Base-by-base conservation (phyloP, 2,329 filamentous ascomycete species). In the Erysiphe pulchra region DNA sequence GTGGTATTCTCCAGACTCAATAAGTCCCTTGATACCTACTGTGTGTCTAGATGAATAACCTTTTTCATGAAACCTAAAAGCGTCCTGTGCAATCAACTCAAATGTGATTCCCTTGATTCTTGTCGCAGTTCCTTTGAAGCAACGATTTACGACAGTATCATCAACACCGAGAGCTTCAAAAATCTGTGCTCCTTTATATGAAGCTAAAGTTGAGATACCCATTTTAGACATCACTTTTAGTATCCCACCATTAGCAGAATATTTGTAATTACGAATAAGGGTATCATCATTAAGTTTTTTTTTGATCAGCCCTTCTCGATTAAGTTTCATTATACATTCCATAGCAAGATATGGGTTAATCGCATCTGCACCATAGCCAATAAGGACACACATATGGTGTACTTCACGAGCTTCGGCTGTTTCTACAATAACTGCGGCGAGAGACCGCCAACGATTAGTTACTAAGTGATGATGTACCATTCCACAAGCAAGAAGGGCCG, bases 201-300 rank as follows among this genome's bases (percentile, higher is more conserved):
- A 87, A 57, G 87, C 84, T 41, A 95, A 69, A 31, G 87, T 95
- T 7, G 87, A 94, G 52, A 95, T 95, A 66, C 87, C 87, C 87
- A 95, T 95, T 70, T 95, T 95, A 62, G 80, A 90, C 87, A 95
- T 95, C 60, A 95, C 87, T 64, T 95, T 95, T 51, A 95, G 69
- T 51, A 95, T 93, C 65, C 87, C 87, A 57, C 87, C 87, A 54
- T 94, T 86, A 56, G 82, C 87, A 50, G 87, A 94, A 62, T 92
- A 82, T 66, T 92, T 92, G 71, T 94, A 95, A 67, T 95, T 95
- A 56, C 79, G 76, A 53, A 94, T 86, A 47, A 94, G 75, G 55
- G 77, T 71, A 49, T 92, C 78, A 48, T 90, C 74, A 17, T 71
- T 72, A 39, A 93, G 67, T 61, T 90, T 80, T 71, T 92, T 93